Conservation (phyloP, 148 eudicot species). For the Rhododendron ovatum region DNA sequence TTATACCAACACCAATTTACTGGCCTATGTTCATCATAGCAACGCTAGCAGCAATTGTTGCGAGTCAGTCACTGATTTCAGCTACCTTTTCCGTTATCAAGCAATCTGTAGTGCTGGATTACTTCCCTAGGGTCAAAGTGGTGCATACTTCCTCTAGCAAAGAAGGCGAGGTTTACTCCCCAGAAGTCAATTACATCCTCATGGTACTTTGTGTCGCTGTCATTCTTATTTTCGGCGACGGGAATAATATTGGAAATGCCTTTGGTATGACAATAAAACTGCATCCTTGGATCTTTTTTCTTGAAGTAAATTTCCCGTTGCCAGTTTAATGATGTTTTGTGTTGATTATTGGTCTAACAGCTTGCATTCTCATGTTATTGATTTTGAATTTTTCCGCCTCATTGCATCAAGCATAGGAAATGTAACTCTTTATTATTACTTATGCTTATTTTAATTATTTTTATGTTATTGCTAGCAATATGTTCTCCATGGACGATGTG, state of each 20-base stretch:
- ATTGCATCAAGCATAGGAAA: background rate
- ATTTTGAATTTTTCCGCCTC: background rate
- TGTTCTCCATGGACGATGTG: background rate
- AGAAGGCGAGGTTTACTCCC: constrained; percentile 76
- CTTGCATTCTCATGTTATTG: background rate
- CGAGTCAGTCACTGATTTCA: constrained; percentile 60
- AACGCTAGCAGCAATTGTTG: constrained; percentile 59
- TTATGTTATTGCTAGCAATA: background rate
- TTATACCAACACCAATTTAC: constrained; percentile 52
- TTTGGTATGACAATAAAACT: constrained; percentile 46
- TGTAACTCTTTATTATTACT: background rate
- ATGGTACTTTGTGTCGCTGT: constrained; percentile 65
- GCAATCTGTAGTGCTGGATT: constrained; percentile 50
- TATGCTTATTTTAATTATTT: background rate
- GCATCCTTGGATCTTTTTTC: background rate
- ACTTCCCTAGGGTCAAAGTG: constrained; percentile 70
- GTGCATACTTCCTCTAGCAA: constrained; percentile 67
- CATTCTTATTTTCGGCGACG: constrained; percentile 61
- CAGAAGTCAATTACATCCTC: constrained; percentile 67
- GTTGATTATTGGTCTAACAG: background rate
- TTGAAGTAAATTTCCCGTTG: background rate
- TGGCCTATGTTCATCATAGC: constrained; percentile 73
- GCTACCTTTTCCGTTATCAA: constrained; percentile 59
- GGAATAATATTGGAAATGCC: constrained; percentile 70
- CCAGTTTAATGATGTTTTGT: background rate